Conservation (phyloP, 2,329 filamentous ascomycete genomes). For the Aspergillus uvarum region DNA sequence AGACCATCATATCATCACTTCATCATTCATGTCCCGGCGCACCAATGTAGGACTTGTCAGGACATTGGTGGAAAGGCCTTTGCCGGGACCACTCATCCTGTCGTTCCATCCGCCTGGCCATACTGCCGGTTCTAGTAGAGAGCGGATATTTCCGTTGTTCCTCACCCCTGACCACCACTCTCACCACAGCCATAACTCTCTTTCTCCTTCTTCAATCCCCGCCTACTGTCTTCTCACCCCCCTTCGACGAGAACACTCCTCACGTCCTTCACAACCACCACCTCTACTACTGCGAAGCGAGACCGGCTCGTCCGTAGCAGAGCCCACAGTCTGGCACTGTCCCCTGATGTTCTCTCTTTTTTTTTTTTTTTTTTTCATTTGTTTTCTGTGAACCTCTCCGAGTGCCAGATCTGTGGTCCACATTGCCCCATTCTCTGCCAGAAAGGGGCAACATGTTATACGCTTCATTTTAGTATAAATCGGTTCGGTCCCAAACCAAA, state of each 20-base stretch:
- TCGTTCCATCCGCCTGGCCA: slow-evolving; percentile 11
- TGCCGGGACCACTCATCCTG: slow-evolving; percentile 11
- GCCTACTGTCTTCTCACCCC: neutral
- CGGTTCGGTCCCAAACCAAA: neutral
- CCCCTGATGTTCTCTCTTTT: slow-evolving; percentile 10
- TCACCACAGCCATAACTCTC: neutral
- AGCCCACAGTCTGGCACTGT: slow-evolving; percentile 5
- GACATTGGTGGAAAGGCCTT: neutral
- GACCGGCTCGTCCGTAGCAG: slow-evolving; percentile 17
- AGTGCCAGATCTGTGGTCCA: neutral
- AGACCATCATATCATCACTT: slow-evolving; percentile 1
- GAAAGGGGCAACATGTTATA: neutral
- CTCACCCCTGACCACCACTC: slow-evolving; percentile 1
- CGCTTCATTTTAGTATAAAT: neutral
- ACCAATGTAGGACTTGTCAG: neutral
- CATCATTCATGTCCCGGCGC: slow-evolving; percentile 1
- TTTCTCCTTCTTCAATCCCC: neutral
- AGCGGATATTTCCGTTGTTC: slow-evolving; percentile 11
- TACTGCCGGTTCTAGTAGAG: slow-evolving; percentile 7
- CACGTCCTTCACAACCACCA: neutral
- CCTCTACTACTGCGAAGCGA: slow-evolving; percentile 14
- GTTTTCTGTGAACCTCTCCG: neutral
- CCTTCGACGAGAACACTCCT: neutral
- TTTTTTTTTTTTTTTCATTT: slow-evolving; percentile 1
- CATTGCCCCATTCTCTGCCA: neutral